These are phyloP conservation scores for Magnusiomyces ingens DNA, from an alignment of 1,139 yeast genomes.

Conservation along the genomic window DNA sequence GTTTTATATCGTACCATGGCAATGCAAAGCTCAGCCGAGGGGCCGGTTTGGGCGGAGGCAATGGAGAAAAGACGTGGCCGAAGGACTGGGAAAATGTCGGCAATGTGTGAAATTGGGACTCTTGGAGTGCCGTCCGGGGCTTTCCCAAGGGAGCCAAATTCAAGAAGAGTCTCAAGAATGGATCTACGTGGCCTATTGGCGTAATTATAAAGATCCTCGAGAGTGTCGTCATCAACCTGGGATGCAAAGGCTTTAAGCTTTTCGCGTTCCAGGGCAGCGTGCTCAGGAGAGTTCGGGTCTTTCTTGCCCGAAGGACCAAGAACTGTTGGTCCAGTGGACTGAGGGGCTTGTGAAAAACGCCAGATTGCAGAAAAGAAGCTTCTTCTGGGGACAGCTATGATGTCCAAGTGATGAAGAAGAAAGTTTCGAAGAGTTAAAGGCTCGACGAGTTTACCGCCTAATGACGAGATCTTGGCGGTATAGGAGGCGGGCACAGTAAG, in stretches of 20 bases:
- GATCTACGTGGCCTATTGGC: conserved; percentile 90
- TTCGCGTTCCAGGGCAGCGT: conserved; percentile 45
- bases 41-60: conserved; percentile 41
- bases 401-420: conserved; percentile 71
- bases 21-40: conserved; percentile 55
- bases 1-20: conserved; percentile 88
- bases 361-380: conserved; percentile 76
- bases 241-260: conserved; percentile 58
- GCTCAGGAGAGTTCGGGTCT: no score
- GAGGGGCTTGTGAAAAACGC: conserved; percentile 63
- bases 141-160: conserved; percentile 54
- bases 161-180: conserved; percentile 72
- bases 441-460: conserved; percentile 50
- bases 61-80: conserved; percentile 81
- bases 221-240: conserved; percentile 46
- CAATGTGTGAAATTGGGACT: conserved; percentile 65
- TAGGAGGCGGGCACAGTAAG: conserved; percentile 29
- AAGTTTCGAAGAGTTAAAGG: conserved; percentile 60
- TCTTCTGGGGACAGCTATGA: conserved; percentile 48
- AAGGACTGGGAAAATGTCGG: conserved; percentile 72
- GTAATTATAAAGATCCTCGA: conserved; percentile 77
- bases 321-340: conserved; percentile 64
- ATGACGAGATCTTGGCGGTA: conserved; percentile 25
- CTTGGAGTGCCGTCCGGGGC: conserved; percentile 18
- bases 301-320: conserved; percentile 12